Base-by-base conservation (phyloP, 441 rosid species). In the Capsella rubella region DNA sequence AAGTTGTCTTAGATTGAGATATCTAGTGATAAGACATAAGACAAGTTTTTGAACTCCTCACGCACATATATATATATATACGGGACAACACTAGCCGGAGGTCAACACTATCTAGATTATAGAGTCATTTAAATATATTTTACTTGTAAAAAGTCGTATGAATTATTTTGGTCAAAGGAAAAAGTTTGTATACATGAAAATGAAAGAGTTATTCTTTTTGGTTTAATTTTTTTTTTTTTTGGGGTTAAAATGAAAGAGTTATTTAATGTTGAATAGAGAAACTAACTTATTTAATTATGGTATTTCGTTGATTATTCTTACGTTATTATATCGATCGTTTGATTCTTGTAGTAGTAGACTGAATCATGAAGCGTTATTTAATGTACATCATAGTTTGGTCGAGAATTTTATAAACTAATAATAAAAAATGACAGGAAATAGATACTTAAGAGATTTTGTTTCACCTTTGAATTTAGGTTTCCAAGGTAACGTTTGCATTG, bases 1-100 rank as follows among this genome's bases (percentile, higher is more conserved):
- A 39, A 37, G 1, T 71, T 43, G 61, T 28, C 69, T 71, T 52
- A 28, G 27, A 29, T 51, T 71, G 75, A 61, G 61, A 61, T 16
- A 3, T 12, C 43, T 42, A 40, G 7, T 59, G 64, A 59, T 58
- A 51, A n/a, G 49, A 45, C 49, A 45, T 49, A 54, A 16, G 46
- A 58, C 29, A 58, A 58, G 28, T 35, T 35, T 57, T 3, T 2
- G 28, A 34, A 57, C 13, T 15, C 8, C 43, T 34, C n/a, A 34
- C 14, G 28, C 28, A 15, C 40, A 57, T 15, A 56, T 15, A 29
- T 29, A 29, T 29, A 29, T 29, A 31, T 31, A 4, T 34, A 34
- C 8, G 16, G 34, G 35, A 16, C 59, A 32, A 15, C 13, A 15
- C 2, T 9, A 57, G 43, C 43, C 45, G n/a, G 18, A 16, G 18